phyloP scores from a whole-genome alignment of 257 asterid species.

The Solanum etuberosum region DNA sequence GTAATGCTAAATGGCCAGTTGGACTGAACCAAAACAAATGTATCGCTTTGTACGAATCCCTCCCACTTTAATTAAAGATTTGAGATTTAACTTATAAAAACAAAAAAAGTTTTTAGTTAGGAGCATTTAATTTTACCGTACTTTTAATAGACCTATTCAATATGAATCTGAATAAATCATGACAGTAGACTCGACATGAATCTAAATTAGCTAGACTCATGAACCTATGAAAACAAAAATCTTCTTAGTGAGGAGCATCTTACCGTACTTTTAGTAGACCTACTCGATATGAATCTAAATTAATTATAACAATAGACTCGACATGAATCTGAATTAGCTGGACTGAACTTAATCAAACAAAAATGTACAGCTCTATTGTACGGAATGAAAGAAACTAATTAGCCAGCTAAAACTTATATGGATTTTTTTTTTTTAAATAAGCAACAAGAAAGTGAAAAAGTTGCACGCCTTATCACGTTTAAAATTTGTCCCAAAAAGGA shows the following conservation, averaged over 20 bases:
- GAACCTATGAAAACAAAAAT: no score
- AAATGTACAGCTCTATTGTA: not conserved
- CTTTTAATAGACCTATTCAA: not conserved
- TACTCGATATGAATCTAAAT: no score
- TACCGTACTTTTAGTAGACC: not conserved
- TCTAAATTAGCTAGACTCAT: not conserved
- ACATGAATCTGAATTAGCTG: no score
- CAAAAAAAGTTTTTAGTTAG: not conserved
- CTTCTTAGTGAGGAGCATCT: not conserved
- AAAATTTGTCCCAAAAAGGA: not conserved
- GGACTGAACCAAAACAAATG: not conserved
- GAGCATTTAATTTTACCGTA: not conserved
- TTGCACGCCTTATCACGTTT: not conserved
- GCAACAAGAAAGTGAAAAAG: not conserved
- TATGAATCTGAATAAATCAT: not conserved
- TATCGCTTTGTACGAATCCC: not conserved
- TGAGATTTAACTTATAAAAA: not conserved
- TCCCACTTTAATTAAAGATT: not conserved
- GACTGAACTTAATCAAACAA: not conserved
- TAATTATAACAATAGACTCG: no score
- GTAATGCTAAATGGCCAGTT: no score
- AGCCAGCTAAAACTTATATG: constrained; percentile 9
- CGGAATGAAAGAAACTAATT: not conserved
- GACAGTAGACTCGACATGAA: no score
- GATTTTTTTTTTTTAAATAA: constrained; percentile 4